phyloP scores from a whole-genome alignment of 1,284 basidiomycete genomes.

The Tilletia indica region DNA sequence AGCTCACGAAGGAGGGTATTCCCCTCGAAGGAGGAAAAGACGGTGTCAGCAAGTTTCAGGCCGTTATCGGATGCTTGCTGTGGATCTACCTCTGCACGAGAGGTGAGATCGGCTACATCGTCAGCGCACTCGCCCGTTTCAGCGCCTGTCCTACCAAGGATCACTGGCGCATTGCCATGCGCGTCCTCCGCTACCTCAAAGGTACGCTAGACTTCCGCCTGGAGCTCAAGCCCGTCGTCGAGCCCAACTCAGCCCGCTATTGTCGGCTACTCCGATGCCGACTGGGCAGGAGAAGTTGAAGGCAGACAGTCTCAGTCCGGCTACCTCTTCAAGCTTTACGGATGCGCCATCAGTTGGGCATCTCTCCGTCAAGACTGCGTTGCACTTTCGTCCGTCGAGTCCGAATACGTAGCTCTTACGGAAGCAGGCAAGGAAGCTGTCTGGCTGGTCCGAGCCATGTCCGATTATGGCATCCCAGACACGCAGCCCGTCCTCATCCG shows the following conservation, averaged over 20 bases:
- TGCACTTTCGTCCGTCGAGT: background rate
- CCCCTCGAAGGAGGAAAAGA: slow-evolving; percentile 1
- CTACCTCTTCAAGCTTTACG: slow-evolving; percentile 7
- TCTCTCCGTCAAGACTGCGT: slow-evolving; percentile 6
- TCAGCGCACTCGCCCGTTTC: background rate
- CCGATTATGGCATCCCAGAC: background rate
- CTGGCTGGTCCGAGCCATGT: background rate
- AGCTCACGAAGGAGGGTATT: background rate
- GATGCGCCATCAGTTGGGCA: background rate
- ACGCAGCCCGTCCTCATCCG: background rate
- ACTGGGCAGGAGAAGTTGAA: background rate
- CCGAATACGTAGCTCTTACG: slow-evolving; percentile 11
- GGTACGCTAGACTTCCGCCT: background rate
- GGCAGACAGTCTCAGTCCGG: slow-evolving; percentile 9
- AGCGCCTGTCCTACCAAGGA: background rate
- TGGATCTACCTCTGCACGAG: background rate
- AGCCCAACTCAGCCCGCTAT: background rate
- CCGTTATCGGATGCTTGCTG: background rate
- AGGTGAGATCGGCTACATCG: background rate
- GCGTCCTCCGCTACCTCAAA: background rate
- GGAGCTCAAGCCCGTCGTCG: background rate
- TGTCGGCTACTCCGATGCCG: background rate
- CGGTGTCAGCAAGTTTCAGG: slow-evolving; percentile 2
- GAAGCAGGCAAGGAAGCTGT: slow-evolving; percentile 10
- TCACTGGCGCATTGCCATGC: background rate